Evolutionary conservation across 805 yeast species (phyloP), one percentile per base, ranked within the genome.

Genomic region (Saccharomycopsis babjevae): DNA sequence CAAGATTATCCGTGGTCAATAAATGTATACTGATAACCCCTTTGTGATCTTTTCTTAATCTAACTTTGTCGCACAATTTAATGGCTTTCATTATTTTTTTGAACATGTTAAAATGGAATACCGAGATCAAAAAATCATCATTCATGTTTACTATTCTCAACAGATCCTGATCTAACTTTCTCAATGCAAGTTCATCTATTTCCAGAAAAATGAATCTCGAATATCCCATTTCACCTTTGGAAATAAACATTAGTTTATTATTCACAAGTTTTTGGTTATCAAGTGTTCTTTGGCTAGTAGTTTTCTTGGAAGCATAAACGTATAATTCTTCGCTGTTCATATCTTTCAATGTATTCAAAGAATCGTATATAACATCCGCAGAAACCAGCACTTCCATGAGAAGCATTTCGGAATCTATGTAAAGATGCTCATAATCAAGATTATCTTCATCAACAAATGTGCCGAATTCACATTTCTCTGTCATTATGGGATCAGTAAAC

Each of bases 201-300:
- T 78, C 79, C 0, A 96, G 96, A 56, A 85, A 77, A 10, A 79
- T 77, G 22, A 89, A 74, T 67, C 86, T 84, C 46, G 89, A 83
- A 58, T 78, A 76, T 0, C 96, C 96, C 55, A 88, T 77, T n/a
- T 84, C 87, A 11, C 93, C 88, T 46, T 77, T 79, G 0, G 94
- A 85, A 5, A 87, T 79, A 59, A 90, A 78, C 30, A 79, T 75
- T 55, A 85, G 70, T 64, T 75, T 77, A 40, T 78, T 75, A 5
- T 70, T 66, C 8, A 34, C 59, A 20, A 57, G 50, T 3, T 70
- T 67, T 3, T 77, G 77, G 50, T 74, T 70, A 1, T 71, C 65
- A 46, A 67, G 70, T 1, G 73, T 67, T 36, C 68, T 69, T 34
- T 70, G 70, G 18, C 63, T 62, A 0, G 62, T 58, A 20, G 59